phyloP scores from a whole-genome alignment of 352 stramenopile genomes.

The Globisporangium megalacanthum region DNA sequence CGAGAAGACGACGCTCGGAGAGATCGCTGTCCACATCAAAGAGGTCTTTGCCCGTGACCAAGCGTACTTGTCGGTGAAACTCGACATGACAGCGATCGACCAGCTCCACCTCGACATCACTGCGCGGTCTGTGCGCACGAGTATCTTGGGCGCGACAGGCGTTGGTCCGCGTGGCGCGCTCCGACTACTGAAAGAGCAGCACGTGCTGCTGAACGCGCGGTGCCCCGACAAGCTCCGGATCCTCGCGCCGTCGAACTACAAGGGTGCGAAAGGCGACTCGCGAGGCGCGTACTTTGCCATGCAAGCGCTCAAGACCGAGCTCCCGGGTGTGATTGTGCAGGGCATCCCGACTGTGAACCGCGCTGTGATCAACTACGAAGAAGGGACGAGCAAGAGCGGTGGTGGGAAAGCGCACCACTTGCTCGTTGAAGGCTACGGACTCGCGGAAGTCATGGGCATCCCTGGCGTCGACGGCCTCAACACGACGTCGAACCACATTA shows the following conservation, averaged over 20 bases:
- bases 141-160: constrained; percentile 87
- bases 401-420: constrained; percentile 90
- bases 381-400: constrained; percentile 60
- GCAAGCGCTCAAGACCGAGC: constrained; percentile 93
- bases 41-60: constrained; percentile 94
- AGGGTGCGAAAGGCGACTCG: constrained; percentile 70
- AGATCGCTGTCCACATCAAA: constrained; percentile 96
- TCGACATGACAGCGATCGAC: constrained; percentile 96
- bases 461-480: constrained; percentile 94
- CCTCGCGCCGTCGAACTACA: constrained; percentile 80
- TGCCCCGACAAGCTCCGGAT: constrained; percentile 83
- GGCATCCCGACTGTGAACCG: constrained; percentile 97
- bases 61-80: constrained; percentile 96
- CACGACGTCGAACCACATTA: constrained; percentile 98
- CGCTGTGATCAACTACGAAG: constrained; percentile 98
- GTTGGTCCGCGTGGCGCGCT: constrained; percentile 61
- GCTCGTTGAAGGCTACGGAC: constrained; percentile 97
- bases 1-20: constrained; percentile 98
- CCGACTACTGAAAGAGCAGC: constrained; percentile 78
- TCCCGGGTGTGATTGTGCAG: constrained; percentile 97
- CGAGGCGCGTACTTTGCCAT: constrained; percentile 91
- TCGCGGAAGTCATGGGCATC: constrained; percentile 97
- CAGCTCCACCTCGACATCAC: constrained; percentile 96
- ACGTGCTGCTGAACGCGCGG: constrained; percentile 78
- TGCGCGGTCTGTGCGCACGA: constrained; percentile 84